Percentiles rank a stretch among this genome's conserved stretches.
phyloP scores from a whole-genome alignment of 2,329 filamentous ascomycete genomes.

The Pezicula radicicola region DNA sequence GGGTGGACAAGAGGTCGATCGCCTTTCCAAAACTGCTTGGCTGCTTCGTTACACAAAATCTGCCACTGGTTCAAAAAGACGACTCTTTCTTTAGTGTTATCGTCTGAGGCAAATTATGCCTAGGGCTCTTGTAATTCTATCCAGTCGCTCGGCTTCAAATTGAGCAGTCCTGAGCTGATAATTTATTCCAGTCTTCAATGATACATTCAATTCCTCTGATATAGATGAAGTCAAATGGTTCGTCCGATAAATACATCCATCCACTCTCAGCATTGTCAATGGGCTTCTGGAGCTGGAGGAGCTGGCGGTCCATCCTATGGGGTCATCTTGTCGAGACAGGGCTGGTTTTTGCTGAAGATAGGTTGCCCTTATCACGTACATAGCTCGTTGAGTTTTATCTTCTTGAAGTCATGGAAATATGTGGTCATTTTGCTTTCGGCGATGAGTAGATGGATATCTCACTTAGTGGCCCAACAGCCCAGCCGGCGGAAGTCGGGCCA shows the following conservation, averaged over 20 bases:
- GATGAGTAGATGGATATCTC: too few species aligned
- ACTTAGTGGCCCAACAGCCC: too few species aligned
- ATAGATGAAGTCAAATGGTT: slow-evolving; percentile 30
- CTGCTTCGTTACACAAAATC: slow-evolving; percentile 2
- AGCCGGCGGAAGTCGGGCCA: too few species aligned
- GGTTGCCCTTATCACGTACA: too few species aligned
- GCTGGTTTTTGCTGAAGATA: slow-evolving; percentile 30
- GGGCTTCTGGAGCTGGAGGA: background rate
- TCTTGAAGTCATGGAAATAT: too few species aligned
- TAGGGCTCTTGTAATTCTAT: slow-evolving; percentile 11
- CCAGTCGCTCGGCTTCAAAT: slow-evolving; percentile 9
- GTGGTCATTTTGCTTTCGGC: too few species aligned
- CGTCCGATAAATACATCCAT: too few species aligned
- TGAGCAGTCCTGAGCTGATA: slow-evolving; percentile 2
- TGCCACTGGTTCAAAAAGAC: slow-evolving; percentile 5
- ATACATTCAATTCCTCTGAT: slow-evolving; percentile 21
- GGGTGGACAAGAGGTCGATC: slow-evolving; percentile 3
- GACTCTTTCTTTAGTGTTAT: slow-evolving; percentile 4
- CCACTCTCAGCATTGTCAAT: slow-evolving; percentile 37
- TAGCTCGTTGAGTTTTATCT: too few species aligned
- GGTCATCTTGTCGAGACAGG: slow-evolving; percentile 33
- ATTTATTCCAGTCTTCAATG: slow-evolving; percentile 3
- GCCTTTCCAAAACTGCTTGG: slow-evolving; percentile 5
- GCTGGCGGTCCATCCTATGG: too few species aligned
- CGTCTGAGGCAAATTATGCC: slow-evolving; percentile 4